Evolutionary conservation across 306 rosid genomes (phyloP).

Genomic region (Coriaria nepalensis): DNA sequence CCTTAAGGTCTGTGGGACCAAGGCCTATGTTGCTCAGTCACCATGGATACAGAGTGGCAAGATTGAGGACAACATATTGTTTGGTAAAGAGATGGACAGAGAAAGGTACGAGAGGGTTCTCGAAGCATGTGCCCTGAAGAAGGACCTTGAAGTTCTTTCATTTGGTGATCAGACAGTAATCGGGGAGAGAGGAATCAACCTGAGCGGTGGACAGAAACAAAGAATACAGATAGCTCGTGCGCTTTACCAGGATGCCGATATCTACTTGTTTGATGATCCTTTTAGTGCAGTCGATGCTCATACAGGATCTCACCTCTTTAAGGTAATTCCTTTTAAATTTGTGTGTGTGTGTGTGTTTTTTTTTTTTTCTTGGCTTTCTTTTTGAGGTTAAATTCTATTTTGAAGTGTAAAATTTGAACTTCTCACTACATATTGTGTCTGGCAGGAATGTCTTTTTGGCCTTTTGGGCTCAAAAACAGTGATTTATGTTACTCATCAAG

Average conservation of each 20-base stretch:
- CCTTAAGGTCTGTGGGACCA: slow-evolving; percentile 55
- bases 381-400: background rate
- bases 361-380: background rate
- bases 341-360: background rate
- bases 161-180: slow-evolving; percentile 75
- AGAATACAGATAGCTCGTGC: slow-evolving; percentile 81
- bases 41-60: slow-evolving; percentile 91
- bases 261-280: slow-evolving; percentile 82
- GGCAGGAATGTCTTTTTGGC: slow-evolving; percentile 74
- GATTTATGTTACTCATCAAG: slow-evolving; percentile 75
- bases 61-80: slow-evolving; percentile 62
- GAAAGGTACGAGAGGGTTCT: slow-evolving; percentile 56
- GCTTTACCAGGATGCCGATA: slow-evolving; percentile 67
- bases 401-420: background rate
- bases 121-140: slow-evolving; percentile 60
- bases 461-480: slow-evolving; percentile 62
- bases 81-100: slow-evolving; percentile 62
- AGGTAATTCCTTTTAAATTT: slow-evolving; percentile 25
- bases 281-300: slow-evolving; percentile 92
- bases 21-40: slow-evolving; percentile 80
- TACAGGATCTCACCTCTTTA: slow-evolving; percentile 81
- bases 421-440: background rate
- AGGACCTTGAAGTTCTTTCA: slow-evolving; percentile 60
- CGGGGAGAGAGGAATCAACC: slow-evolving; percentile 79
- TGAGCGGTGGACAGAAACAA: slow-evolving; percentile 89